A percentile compares a stretch with the other conserved stretches of the same genome.
Evolutionary conservation across 179 eudicot species (phyloP).

Genomic region (Silene coronaria): DNA sequence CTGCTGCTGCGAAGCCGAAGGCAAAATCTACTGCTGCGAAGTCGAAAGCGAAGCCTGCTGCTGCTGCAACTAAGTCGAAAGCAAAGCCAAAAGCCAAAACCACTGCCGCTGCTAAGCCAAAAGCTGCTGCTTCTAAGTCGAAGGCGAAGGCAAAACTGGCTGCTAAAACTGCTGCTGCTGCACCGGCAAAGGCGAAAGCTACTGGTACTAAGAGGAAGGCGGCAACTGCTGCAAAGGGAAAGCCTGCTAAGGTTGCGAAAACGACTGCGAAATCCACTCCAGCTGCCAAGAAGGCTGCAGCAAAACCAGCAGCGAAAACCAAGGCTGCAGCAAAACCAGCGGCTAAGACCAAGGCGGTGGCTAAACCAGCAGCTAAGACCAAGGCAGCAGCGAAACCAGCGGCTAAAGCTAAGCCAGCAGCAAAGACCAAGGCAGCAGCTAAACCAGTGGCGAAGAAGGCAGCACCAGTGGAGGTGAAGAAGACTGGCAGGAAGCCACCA

Average conservation of each 20-base stretch:
- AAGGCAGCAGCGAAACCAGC: conserved; percentile 11
- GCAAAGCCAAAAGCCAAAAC: neutral
- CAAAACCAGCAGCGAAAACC: neutral
- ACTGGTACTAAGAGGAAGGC: conserved; percentile 13
- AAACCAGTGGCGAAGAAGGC: neutral
- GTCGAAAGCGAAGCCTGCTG: neutral
- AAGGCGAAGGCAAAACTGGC: neutral
- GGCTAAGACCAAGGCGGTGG: conserved; percentile 17
- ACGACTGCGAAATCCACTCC: conserved; percentile 26
- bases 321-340: neutral
- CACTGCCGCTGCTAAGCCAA: neutral
- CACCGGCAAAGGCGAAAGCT: neutral
- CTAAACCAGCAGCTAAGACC: conserved; percentile 20
- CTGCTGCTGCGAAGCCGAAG: conserved; percentile 11
- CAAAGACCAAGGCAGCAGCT: neutral
- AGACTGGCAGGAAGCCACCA: neutral
- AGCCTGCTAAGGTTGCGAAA: conserved; percentile 33
- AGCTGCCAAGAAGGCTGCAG: neutral
- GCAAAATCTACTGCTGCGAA: neutral
- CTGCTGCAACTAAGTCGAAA: neutral
- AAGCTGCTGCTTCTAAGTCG: neutral
- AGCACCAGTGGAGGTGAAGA: neutral
- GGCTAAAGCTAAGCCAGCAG: neutral
- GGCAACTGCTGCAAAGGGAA: conserved; percentile 12
- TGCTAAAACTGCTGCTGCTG: neutral